Conservation (phyloP, 2,329 filamentous ascomycete species). For the Calonectria henricotiae region DNA sequence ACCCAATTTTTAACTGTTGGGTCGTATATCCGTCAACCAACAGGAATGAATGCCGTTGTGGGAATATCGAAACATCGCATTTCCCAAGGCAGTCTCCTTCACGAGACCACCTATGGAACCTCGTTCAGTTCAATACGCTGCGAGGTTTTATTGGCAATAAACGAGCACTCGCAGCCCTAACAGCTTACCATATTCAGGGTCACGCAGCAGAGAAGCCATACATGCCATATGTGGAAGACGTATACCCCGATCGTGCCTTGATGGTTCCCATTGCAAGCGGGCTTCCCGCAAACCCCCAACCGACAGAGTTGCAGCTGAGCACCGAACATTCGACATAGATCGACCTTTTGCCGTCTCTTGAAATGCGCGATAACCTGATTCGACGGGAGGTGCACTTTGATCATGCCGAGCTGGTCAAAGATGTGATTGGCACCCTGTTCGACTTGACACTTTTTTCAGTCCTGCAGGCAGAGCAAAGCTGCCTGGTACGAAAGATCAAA, state of each 20-base stretch:
- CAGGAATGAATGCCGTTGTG: neutral
- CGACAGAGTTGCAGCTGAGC: slow-evolving; percentile 39
- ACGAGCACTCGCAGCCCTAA: neutral
- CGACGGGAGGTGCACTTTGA: slow-evolving; percentile 31
- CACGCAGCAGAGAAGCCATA: neutral
- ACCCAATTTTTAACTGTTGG: too few relatives aligned
- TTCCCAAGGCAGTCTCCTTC: slow-evolving; percentile 5
- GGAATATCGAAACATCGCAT: neutral
- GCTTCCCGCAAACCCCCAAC: slow-evolving; percentile 32
- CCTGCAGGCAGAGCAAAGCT: neutral
- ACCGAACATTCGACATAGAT: slow-evolving; percentile 36
- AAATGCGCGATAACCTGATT: slow-evolving; percentile 38
- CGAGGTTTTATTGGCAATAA: slow-evolving; percentile 13
- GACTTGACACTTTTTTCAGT: neutral
- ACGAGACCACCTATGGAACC: slow-evolving; percentile 9
- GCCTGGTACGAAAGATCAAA: neutral
- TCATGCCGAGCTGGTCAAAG: slow-evolving; percentile 32
- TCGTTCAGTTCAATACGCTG: slow-evolving; percentile 21
- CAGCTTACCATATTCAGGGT: neutral
- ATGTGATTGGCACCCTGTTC: slow-evolving; percentile 29
- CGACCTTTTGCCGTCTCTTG: slow-evolving; percentile 36
- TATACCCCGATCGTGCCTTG: slow-evolving; percentile 13
- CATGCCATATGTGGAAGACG: slow-evolving; percentile 9
- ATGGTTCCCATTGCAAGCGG: neutral
- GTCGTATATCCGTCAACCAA: neutral